phyloP scores from a whole-genome alignment of 257 asterid genomes.

The Capsicum baccatum region DNA sequence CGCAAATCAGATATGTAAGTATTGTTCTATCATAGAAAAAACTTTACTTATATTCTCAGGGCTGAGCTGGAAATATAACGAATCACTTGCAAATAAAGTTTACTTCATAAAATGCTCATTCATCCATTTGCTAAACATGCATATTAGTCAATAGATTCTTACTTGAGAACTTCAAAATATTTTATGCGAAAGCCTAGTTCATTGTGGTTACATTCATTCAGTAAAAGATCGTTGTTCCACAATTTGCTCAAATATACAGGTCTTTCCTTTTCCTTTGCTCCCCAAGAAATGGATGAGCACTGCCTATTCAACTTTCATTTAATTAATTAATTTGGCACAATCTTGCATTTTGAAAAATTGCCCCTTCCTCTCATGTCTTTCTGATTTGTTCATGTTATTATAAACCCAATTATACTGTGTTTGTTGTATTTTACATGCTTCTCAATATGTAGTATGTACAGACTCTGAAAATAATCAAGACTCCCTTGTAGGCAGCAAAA shows the following conservation, averaged over 20 bases:
- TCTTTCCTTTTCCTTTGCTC: not conserved
- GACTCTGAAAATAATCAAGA: conserved; percentile 22
- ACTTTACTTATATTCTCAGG: not conserved
- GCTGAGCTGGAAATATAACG: not conserved
- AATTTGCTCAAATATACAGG: conserved; percentile 11
- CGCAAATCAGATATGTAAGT: conserved; percentile 93
- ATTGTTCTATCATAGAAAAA: not conserved
- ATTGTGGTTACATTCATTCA: not conserved
- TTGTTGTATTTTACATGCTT: not conserved
- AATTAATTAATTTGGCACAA: not conserved
- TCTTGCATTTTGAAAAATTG: not conserved
- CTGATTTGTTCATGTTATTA: conserved; percentile 7
- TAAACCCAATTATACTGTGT: not conserved
- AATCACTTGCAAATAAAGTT: not conserved
- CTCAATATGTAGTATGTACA: not conserved
- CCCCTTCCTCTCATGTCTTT: not conserved
- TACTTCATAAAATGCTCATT: not conserved
- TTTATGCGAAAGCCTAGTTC: not conserved
- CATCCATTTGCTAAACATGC: not conserved
- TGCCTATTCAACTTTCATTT: not conserved
- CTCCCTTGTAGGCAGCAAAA: not conserved
- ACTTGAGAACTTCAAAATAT: not conserved
- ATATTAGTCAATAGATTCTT: conserved; percentile 6
- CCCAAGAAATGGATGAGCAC: not conserved
- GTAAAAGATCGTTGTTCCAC: not conserved